Evolutionary conservation across 257 asterid species (phyloP).

Genomic region (Haberlea rhodopensis): DNA sequence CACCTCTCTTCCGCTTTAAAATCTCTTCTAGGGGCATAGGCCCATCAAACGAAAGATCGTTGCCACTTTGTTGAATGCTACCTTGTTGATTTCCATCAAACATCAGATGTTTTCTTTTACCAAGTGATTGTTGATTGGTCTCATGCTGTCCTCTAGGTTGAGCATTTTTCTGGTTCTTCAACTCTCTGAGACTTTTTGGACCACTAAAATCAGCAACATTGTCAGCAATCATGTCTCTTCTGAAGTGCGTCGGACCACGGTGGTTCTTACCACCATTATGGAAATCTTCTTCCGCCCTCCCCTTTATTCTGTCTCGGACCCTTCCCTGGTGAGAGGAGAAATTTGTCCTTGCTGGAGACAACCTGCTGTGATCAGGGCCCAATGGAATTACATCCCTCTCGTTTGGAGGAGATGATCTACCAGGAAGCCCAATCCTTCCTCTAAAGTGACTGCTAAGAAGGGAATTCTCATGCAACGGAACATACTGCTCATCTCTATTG

Average conservation of each 20-base stretch:
- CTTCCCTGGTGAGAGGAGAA: slow-evolving; percentile 49
- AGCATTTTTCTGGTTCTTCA: slow-evolving; percentile 51
- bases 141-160: slow-evolving; percentile 37
- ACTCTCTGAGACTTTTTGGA: slow-evolving; percentile 75
- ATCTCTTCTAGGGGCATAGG: slow-evolving; percentile 91
- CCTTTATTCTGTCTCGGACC: slow-evolving; percentile 57
- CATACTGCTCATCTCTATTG: slow-evolving; percentile 39
- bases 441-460: slow-evolving; percentile 57
- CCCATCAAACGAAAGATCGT: slow-evolving; percentile 67
- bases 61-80: slow-evolving; percentile 37
- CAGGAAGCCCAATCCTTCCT: slow-evolving; percentile 72
- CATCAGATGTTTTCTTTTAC: slow-evolving; percentile 61
- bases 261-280: slow-evolving; percentile 39
- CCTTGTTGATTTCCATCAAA: slow-evolving; percentile 42
- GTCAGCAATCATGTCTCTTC: slow-evolving; percentile 46
- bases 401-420: slow-evolving; percentile 46
- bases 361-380: slow-evolving; percentile 43
- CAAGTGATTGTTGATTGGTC: slow-evolving; percentile 45
- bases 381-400: slow-evolving; percentile 41
- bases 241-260: slow-evolving; percentile 38
- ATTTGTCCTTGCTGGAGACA: slow-evolving; percentile 43
- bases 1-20: slow-evolving; percentile 74
- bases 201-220: slow-evolving; percentile 44
- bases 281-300: slow-evolving; percentile 50
- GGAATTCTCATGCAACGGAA: slow-evolving; percentile 44